These are phyloP conservation scores for Austroboletus eburneus DNA, from an alignment of 768 basidiomycete genomes.

Conservation along the genomic window DNA sequence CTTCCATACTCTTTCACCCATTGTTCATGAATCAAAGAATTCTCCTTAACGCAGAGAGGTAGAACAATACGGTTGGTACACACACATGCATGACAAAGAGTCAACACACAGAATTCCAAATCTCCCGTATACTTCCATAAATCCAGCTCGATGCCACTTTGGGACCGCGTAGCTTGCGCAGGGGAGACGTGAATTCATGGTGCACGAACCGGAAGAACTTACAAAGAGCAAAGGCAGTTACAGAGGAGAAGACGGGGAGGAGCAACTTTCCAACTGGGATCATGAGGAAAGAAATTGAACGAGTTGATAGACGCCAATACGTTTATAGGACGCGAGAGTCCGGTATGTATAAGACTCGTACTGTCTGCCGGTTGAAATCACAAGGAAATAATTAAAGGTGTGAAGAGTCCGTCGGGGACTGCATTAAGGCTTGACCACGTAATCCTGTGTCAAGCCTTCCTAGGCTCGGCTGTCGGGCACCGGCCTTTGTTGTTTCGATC, in stretches of 20 bases:
- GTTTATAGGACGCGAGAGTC: too few species aligned
- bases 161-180: slow-evolving; percentile 44
- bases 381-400: too few species aligned
- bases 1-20: slow-evolving; percentile 14
- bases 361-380: too few species aligned
- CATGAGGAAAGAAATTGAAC: slow-evolving; percentile 6
- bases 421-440: too few species aligned
- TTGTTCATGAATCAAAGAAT: slow-evolving; percentile 6
- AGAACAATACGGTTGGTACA: not conserved
- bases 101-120: slow-evolving; percentile 37
- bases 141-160: slow-evolving; percentile 41
- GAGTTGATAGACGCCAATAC: too few species aligned
- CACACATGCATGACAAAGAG: not conserved
- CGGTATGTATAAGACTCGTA: too few species aligned
- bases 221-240: slow-evolving; percentile 3
- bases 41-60: slow-evolving; percentile 3
- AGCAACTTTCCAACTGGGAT: slow-evolving; percentile 1
- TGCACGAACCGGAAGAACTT: slow-evolving; percentile 23
- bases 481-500: too few species aligned
- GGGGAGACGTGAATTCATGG: slow-evolving; percentile 37
- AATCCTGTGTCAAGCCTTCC: too few species aligned
- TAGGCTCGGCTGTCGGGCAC: too few species aligned
- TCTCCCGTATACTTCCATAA: slow-evolving; percentile 47
- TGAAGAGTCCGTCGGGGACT: too few species aligned
- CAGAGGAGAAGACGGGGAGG: slow-evolving; percentile 2